phyloP scores from a whole-genome alignment of 352 stramenopile genomes.

The Hyphochytrium catenoides region DNA sequence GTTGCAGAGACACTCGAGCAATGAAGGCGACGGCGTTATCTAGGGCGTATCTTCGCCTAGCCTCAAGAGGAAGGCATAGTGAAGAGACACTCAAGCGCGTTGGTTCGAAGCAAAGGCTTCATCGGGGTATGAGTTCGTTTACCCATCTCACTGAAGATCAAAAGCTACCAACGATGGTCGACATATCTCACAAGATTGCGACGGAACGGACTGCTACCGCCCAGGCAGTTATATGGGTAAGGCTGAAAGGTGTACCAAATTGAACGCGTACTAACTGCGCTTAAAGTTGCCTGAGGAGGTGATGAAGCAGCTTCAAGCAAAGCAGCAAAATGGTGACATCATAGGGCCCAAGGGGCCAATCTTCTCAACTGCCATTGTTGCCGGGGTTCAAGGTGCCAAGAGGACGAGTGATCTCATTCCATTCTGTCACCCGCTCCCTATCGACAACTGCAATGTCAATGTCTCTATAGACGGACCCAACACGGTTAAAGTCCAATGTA shows the following conservation, averaged over 20 bases:
- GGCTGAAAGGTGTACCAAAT: no score
- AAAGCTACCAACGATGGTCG: constrained; percentile 51
- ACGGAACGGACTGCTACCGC: constrained; percentile 56
- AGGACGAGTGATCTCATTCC: constrained; percentile 73
- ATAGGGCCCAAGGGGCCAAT: constrained; percentile 67
- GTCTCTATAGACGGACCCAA: constrained; percentile 17
- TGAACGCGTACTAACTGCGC: no score
- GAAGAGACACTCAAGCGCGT: no score
- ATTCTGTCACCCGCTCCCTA: constrained; percentile 73
- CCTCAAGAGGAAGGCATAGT: no score
- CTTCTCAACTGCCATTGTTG: constrained; percentile 66
- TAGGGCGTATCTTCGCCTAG: no score
- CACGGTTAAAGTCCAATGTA: constrained; percentile 56
- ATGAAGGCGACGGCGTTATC: no score
- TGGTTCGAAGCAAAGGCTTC: no score
- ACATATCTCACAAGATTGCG: constrained; percentile 57
- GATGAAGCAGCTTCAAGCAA: not conserved
- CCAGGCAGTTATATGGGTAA: constrained; percentile 57
- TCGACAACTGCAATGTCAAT: constrained; percentile 66
- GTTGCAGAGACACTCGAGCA: no score
- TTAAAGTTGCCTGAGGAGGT: constrained; percentile 31
- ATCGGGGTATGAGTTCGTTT: no score
- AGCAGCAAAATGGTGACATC: constrained; percentile 12
- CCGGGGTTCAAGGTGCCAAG: constrained; percentile 76
- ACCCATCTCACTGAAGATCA: constrained; percentile 24